A percentile compares a stretch with the other conserved stretches of the same genome.
Evolutionary conservation across 208 protist genomes (phyloP).

Genomic region (Trichomonas vaginalis): DNA sequence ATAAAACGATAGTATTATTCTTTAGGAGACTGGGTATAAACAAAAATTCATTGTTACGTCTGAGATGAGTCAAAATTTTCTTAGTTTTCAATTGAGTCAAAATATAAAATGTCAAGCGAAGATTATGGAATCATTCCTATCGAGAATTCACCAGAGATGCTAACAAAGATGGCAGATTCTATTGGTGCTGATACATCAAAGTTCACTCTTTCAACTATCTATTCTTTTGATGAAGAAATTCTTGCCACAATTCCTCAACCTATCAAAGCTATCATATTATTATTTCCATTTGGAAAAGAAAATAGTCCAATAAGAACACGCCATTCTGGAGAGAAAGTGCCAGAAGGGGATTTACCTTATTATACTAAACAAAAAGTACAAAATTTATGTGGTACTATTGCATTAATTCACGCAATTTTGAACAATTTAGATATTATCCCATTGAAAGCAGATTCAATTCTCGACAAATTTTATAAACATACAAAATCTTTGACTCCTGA

Average conservation of each 20-base stretch:
- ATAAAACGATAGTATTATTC: no score
- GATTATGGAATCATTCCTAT: not conserved
- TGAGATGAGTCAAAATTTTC: no score
- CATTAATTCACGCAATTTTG: slow-evolving; percentile 20
- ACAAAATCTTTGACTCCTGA: slow-evolving; percentile 19
- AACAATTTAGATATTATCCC: slow-evolving; percentile 21
- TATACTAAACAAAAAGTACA: slow-evolving; percentile 27
- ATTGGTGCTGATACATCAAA: not conserved
- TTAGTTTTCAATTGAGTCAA: no score
- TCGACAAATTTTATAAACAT: slow-evolving; percentile 17
- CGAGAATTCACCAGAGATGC: not conserved
- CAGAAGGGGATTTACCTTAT: not conserved
- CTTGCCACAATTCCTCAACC: not conserved
- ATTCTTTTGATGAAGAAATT: not conserved
- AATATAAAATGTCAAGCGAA: no score
- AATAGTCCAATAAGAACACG: not conserved
- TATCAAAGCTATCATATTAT: not conserved
- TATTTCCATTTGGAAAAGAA: not conserved
- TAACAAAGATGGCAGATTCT: not conserved
- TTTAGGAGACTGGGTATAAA: no score
- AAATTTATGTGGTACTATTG: slow-evolving; percentile 35
- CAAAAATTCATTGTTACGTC: no score
- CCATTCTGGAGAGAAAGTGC: not conserved
- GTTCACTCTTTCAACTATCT: not conserved
- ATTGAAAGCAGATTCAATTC: not conserved